Base-by-base conservation (phyloP, 768 basidiomycete genomes). In the Psilocybe sp. region DNA sequence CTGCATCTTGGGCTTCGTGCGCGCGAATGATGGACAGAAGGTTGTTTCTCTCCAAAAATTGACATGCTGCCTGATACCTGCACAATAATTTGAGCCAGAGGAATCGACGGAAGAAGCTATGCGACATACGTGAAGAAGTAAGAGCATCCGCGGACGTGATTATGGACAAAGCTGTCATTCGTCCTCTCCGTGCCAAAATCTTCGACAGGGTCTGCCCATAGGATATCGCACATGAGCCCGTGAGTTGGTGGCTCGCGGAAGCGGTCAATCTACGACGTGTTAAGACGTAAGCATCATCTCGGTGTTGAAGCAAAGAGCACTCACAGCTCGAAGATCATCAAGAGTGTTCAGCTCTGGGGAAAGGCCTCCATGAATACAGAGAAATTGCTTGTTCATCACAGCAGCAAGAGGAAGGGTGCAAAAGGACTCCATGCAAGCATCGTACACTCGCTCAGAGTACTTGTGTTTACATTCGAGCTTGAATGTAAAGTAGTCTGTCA, bases 401-500 rank as follows among this genome's bases (percentile, higher is more conserved):
- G 97, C 97, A 1, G 96, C 96, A 8, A 99, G 80, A 2, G 97
- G 97, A 0, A 99, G 80, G 0, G 89, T 79, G 64, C 95, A 98
- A 76, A 99, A 98, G 0, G 92, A 92, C 23, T 97, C 91, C 93
- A 98, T 96, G 78, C 92, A 94, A 20, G 92, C 93, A 53, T 99
- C 93, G 66, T 99, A 99, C 53, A 99, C 81, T 19, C 85, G 84
- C 59, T 98, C 96, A 7, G 92, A 93, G 70, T 99, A 99, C 73
- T 98, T 98, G 76, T 98, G 97, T 71, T 96, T 96, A 77, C 95
- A 97, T 76, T 98, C 96, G 20, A 97, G 85, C 70, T 97, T 98
- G 80, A 98, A 98, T 33, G 95, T 98, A 65, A 97, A 98, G 69
- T 98, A 98, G 64, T 98, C 95, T 16, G 96, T 99, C 66, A 98